These are phyloP conservation scores for Liquidambar formosana DNA, from an alignment of 164 flowering plant species.

Conservation along the genomic window DNA sequence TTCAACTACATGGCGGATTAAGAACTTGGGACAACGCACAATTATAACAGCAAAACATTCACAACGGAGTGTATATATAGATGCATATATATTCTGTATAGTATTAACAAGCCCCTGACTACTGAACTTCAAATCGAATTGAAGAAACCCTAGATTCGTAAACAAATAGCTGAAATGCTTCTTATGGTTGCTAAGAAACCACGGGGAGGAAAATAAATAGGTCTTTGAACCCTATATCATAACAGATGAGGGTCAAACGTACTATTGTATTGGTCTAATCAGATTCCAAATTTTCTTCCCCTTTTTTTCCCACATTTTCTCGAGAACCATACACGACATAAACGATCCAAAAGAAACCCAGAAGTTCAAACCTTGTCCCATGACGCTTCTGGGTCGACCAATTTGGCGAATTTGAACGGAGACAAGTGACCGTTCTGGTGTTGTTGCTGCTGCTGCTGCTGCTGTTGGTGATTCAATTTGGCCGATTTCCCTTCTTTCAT, in stretches of 20 bases:
- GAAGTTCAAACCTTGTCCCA: conserved; percentile 80
- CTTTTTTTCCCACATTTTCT: background rate
- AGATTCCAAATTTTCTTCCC: background rate
- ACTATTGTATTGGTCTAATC: too few species aligned
- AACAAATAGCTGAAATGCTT: too few species aligned
- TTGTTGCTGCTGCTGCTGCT: conserved; percentile 33
- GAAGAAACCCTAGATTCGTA: too few species aligned
- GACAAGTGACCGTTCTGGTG: conserved; percentile 70
- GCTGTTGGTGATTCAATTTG: conserved; percentile 42
- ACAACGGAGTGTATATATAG: too few species aligned
- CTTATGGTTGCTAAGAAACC: too few species aligned
- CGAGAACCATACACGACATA: background rate
- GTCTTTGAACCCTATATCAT: too few species aligned
- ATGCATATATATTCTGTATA: too few species aligned
- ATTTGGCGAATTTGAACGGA: conserved; percentile 67
- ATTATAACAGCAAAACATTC: too few species aligned
- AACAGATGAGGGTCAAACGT: too few species aligned
- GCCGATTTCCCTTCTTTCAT: conserved; percentile 71
- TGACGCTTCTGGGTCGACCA: conserved; percentile 92
- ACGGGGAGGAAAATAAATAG: too few species aligned
- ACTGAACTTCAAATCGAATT: background rate
- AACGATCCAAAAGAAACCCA: background rate
- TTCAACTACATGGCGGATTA: too few species aligned
- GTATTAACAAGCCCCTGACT: background rate
- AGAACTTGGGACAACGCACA: too few species aligned